Conservation (phyloP, 73 alveolate genomes). For the Paraurostyla sp. region DNA sequence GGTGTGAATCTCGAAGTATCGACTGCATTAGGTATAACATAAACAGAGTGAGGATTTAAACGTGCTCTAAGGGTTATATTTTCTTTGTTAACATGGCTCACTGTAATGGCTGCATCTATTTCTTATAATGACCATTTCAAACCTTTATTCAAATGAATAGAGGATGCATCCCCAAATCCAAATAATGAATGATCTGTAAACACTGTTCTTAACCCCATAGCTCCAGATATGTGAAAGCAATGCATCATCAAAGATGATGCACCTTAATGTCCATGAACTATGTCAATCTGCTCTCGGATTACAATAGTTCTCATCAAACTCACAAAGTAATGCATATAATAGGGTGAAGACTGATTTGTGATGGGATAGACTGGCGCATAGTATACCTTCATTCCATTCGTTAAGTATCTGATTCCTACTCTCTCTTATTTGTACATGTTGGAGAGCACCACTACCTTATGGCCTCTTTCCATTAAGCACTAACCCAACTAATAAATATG, state of each 20-base stretch:
- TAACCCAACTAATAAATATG: constrained; percentile 97
- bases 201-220: constrained; percentile 93
- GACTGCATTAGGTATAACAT: constrained; percentile 99
- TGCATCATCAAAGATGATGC: constrained; percentile 87
- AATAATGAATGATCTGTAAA: constrained; percentile 99
- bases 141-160: constrained; percentile 93
- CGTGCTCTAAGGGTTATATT: constrained; percentile 95
- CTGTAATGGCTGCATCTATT: constrained; percentile 96
- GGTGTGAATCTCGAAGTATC: constrained; percentile 95
- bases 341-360: constrained; percentile 83
- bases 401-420: constrained; percentile 97
- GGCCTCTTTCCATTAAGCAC: constrained; percentile 95
- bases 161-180: constrained; percentile 95
- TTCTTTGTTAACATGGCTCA: constrained; percentile 96
- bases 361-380: constrained; percentile 80
- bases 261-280: constrained; percentile 99
- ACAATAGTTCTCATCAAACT: constrained; percentile 87
- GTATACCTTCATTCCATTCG: constrained; percentile 98
- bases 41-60: constrained; percentile 88
- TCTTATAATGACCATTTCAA: constrained; percentile 87
- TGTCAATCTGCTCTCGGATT: constrained; percentile 94
- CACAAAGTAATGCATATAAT: constrained; percentile 41
- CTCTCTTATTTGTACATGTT: constrained; percentile 91
- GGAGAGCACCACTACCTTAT: constrained; percentile 95
- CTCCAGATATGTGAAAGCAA: constrained; percentile 81